These are phyloP conservation scores for Pulicaria dysenterica DNA, from an alignment of 129 eudicot genomes.

Conservation along the genomic window DNA sequence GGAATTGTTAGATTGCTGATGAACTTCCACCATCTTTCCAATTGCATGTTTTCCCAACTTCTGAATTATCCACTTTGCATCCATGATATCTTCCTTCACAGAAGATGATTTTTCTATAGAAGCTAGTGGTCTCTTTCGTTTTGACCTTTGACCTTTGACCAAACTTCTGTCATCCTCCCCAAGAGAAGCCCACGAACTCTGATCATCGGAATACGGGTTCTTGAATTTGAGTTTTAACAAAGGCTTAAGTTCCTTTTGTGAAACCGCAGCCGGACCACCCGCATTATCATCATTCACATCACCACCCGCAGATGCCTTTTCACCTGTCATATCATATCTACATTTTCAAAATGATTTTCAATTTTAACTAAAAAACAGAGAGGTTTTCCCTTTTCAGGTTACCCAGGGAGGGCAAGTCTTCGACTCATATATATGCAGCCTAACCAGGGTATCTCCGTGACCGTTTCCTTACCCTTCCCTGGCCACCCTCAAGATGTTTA, in stretches of 20 bases:
- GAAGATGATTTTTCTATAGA: constrained; percentile 39
- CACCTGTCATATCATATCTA: constrained; percentile 33
- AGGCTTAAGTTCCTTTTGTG: constrained; percentile 71
- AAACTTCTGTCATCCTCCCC: constrained; percentile 74
- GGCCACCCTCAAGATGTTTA: too few species aligned
- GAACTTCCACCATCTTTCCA: constrained; percentile 93
- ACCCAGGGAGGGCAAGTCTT: too few species aligned
- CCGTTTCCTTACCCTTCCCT: too few species aligned
- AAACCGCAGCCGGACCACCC: constrained; percentile 28
- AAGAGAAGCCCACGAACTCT: constrained; percentile 55
- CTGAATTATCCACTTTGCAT: constrained; percentile 91
- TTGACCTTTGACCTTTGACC: constrained; percentile 93
- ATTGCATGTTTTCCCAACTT: constrained; percentile 89
- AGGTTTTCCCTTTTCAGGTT: too few species aligned
- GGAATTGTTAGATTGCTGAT: constrained; percentile 69
- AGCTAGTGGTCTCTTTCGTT: constrained; percentile 71
- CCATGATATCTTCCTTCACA: constrained; percentile 58
- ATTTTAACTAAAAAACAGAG: not conserved
- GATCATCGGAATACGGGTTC: constrained; percentile 62
- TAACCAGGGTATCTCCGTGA: too few species aligned
- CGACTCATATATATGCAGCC: too few species aligned
- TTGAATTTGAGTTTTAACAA: constrained; percentile 72
- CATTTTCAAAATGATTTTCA: not conserved
- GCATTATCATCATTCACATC: constrained; percentile 33
- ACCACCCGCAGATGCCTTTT: constrained; percentile 37